Percentiles rank a stretch among this genome's conserved stretches.
Conservation (phyloP, 2,329 filamentous ascomycete species). For the Calonectria fujianensis region DNA sequence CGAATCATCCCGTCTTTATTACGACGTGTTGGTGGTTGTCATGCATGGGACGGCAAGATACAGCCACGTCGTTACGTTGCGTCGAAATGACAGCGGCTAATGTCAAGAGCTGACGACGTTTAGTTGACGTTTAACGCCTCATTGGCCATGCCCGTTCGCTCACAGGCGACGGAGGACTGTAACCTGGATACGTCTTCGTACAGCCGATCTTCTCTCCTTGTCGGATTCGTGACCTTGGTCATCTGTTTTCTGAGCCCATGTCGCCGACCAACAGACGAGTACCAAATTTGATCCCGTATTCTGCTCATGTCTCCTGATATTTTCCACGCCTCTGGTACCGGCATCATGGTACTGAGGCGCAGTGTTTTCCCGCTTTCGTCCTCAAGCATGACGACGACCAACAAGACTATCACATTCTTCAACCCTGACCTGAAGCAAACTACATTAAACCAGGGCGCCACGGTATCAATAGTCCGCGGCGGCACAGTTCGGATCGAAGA, state of each 20-base stretch:
- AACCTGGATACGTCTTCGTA: slow-evolving; percentile 19
- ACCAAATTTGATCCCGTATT: not conserved
- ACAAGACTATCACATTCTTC: slow-evolving; percentile 30
- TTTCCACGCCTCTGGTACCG: not conserved
- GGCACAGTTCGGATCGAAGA: slow-evolving; percentile 27
- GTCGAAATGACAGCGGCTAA: slow-evolving; percentile 23
- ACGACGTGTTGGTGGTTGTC: slow-evolving; percentile 35
- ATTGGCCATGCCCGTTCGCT: not conserved
- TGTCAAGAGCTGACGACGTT: not conserved
- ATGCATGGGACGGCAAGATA: not conserved
- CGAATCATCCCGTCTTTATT: slow-evolving; percentile 41
- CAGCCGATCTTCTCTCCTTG: not conserved
- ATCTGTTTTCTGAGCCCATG: not conserved
- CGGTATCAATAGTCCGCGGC: slow-evolving; percentile 1
- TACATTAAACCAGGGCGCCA: not conserved
- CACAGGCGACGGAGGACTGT: not conserved
- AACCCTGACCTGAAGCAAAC: not conserved
- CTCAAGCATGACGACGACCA: slow-evolving; percentile 20
- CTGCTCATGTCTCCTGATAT: not conserved
- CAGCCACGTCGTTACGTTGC: slow-evolving; percentile 27
- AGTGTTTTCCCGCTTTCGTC: slow-evolving; percentile 3
- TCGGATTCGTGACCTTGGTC: slow-evolving; percentile 20
- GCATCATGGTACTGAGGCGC: not conserved
- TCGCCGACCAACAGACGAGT: slow-evolving; percentile 11
- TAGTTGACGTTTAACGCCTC: slow-evolving; percentile 15